phyloP scores from a whole-genome alignment of 192 early-diverging fungal species.

The Helicostylum pulchrum region DNA sequence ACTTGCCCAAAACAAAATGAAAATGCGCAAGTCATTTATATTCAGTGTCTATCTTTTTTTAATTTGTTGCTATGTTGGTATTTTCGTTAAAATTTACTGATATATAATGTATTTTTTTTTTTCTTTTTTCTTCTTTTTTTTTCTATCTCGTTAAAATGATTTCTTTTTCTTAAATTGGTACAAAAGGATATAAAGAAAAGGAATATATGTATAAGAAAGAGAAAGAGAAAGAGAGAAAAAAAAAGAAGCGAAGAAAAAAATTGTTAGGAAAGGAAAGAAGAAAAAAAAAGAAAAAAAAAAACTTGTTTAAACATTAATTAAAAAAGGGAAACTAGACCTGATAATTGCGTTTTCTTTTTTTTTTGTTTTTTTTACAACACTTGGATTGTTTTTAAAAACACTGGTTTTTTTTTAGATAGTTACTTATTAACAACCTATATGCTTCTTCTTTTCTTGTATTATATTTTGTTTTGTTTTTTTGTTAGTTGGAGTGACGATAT shows the following conservation, averaged over 20 bases:
- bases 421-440: too few species aligned
- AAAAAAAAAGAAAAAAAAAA: neutral
- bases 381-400: too few species aligned
- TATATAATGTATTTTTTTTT: slow-evolving; percentile 4
- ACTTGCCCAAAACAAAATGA: slow-evolving; percentile 16
- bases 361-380: too few species aligned
- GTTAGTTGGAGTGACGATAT: too few species aligned
- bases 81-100: slow-evolving; percentile 3
- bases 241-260: slow-evolving; percentile 7
- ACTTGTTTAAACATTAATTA: too few species aligned
- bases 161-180: neutral
- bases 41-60: neutral
- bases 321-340: too few species aligned
- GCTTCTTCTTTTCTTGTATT: too few species aligned
- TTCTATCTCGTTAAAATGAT: neutral
- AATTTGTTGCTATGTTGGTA: neutral
- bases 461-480: too few species aligned
- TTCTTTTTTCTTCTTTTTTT: slow-evolving; percentile 5
- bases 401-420: neutral
- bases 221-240: neutral
- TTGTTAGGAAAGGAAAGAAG: neutral
- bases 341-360: too few species aligned
- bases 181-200: slow-evolving; percentile 16
- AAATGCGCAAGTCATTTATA: slow-evolving; percentile 12
- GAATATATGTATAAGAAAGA: neutral